phyloP scores from a whole-genome alignment of 2,329 filamentous ascomycete species.

The Xylariaceae sp. region DNA sequence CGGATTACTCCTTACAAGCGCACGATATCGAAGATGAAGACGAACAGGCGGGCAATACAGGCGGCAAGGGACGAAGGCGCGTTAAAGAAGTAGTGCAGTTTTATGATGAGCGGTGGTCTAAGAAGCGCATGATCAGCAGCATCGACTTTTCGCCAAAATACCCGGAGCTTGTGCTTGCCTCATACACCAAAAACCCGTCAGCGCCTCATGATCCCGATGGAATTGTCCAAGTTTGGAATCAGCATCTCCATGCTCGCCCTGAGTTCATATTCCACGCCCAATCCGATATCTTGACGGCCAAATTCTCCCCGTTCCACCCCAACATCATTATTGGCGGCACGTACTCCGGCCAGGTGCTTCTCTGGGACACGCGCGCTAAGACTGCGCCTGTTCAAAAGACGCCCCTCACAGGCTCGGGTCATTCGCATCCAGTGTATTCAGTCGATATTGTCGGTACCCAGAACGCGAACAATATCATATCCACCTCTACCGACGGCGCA shows the following conservation, averaged over 20 bases:
- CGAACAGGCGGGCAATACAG: conserved; percentile 64
- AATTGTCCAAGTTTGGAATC: conserved; percentile 93
- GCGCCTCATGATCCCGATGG: conserved; percentile 92
- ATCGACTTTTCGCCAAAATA: conserved; percentile 96
- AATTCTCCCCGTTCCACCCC: conserved; percentile 97
- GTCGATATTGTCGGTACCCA: conserved; percentile 95
- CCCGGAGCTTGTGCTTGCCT: conserved; percentile 83
- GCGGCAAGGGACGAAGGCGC: conserved; percentile 64
- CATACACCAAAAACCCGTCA: conserved; percentile 95
- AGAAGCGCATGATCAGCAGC: conserved; percentile 94
- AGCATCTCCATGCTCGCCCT: conserved; percentile 86
- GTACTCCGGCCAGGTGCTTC: conserved; percentile 90
- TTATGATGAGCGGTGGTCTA: conserved; percentile 91
- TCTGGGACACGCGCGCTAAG: conserved; percentile 93
- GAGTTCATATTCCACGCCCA: conserved; percentile 97
- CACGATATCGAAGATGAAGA: conserved; percentile 75
- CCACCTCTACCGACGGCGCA: conserved; percentile 91
- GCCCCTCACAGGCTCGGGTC: conserved; percentile 86
- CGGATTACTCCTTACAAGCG: conserved; percentile 83
- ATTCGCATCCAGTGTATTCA: conserved; percentile 94
- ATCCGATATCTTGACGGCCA: conserved; percentile 89
- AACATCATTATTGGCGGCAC: conserved; percentile 94
- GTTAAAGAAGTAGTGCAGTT: conserved; percentile 89
- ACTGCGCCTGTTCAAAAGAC: conserved; percentile 92
- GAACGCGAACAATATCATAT: conserved; percentile 98